Conservation (phyloP, 768 basidiomycete genomes). For the Hygrophoropsis aurantiaca region DNA sequence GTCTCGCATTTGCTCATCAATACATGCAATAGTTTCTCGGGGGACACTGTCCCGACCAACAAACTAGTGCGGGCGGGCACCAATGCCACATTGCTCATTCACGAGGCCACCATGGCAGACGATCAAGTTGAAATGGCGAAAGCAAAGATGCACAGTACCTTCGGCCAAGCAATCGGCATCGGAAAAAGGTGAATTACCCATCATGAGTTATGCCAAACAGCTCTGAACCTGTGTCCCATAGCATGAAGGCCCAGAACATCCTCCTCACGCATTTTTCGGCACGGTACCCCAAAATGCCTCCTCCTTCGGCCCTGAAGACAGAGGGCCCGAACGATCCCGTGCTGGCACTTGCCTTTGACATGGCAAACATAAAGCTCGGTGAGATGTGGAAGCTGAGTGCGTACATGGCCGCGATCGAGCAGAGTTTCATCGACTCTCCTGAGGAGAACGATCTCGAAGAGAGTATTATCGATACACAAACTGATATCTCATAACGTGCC, state of each 20-base stretch:
- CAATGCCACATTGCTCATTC: slow-evolving; percentile 80
- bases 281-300: slow-evolving; percentile 87
- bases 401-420: slow-evolving; percentile 72
- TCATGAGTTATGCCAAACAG: slow-evolving; percentile 2
- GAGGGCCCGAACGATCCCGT: slow-evolving; percentile 36
- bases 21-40: slow-evolving; percentile 71
- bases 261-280: slow-evolving; percentile 97
- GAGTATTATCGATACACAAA: slow-evolving; percentile 13
- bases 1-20: neutral
- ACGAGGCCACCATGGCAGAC: slow-evolving; percentile 92
- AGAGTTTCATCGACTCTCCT: slow-evolving; percentile 52
- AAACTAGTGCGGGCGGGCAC: slow-evolving; percentile 63
- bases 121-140: slow-evolving; percentile 72
- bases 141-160: slow-evolving; percentile 84
- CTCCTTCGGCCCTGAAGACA: slow-evolving; percentile 34
- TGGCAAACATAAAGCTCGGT: slow-evolving; percentile 65
- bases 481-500: slow-evolving; percentile 18
- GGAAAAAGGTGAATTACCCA: slow-evolving; percentile 56
- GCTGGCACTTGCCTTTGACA: slow-evolving; percentile 82
- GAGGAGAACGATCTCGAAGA: slow-evolving; percentile 44
- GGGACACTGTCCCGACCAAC: slow-evolving; percentile 81
- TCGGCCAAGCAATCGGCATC: slow-evolving; percentile 82
- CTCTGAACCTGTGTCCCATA: slow-evolving; percentile 25
- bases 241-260: slow-evolving; percentile 82
- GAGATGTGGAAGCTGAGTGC: slow-evolving; percentile 85